phyloP scores from a whole-genome alignment of 768 basidiomycete genomes.

The Lentinula raphanica region DNA sequence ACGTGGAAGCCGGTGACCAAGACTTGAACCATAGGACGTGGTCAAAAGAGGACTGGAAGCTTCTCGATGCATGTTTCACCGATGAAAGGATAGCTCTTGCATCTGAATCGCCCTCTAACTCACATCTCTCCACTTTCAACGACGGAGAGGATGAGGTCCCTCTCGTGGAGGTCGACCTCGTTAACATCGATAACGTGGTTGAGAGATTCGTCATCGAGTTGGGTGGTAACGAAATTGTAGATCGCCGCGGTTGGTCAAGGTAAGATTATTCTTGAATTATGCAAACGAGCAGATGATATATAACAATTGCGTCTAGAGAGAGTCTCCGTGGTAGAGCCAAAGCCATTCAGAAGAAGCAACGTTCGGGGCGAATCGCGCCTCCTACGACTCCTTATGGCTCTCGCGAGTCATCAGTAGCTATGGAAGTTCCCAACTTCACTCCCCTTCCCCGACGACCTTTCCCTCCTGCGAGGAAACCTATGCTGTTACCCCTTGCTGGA shows the following conservation, averaged over 20 bases:
- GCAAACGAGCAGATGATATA: not conserved
- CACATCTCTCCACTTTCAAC: conserved; percentile 5
- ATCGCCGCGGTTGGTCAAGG: conserved; percentile 55
- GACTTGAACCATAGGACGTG: conserved; percentile 33
- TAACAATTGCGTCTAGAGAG: conserved; percentile 31
- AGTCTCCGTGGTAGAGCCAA: conserved; percentile 44
- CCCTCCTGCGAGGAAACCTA: conserved; percentile 20
- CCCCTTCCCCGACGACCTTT: conserved; percentile 35
- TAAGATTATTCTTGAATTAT: conserved; percentile 24
- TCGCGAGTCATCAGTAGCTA: conserved; percentile 16
- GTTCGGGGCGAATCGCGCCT: conserved; percentile 49
- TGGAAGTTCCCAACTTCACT: conserved; percentile 51
- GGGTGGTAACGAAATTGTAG: conserved; percentile 38
- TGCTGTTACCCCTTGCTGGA: conserved; percentile 19
- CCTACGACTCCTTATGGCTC: conserved; percentile 41
- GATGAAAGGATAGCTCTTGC: conserved; percentile 56
- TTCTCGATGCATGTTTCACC: conserved; percentile 72
- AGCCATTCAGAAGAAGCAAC: conserved; percentile 59
- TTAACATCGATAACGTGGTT: conserved; percentile 55
- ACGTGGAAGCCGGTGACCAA: not conserved
- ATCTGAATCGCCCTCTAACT: not conserved
- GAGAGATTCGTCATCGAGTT: conserved; percentile 47
- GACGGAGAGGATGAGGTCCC: conserved; percentile 20
- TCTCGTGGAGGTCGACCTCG: conserved; percentile 47
- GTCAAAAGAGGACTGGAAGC: conserved; percentile 77